Percentiles rank a stretch among this genome's conserved stretches.
Evolutionary conservation across 2,329 filamentous ascomycete genomes (phyloP).

Genomic region (Rhytidhysteron rufulum): DNA sequence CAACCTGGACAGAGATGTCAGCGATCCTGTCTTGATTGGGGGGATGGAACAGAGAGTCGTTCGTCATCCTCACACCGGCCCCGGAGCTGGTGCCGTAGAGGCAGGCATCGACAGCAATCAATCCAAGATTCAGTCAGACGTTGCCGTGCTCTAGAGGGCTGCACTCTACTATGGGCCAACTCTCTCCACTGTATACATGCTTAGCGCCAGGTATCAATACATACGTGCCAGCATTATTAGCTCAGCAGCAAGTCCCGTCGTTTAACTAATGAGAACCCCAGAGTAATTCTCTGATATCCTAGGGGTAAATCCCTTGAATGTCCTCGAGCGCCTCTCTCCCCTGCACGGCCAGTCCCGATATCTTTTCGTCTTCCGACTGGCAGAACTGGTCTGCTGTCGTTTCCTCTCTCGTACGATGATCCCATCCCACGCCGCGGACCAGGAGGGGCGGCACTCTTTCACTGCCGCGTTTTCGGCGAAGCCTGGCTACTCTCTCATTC

Average conservation of each 20-base stretch:
- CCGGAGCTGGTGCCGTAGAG: constrained; percentile 11
- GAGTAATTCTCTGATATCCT: constrained; percentile 4
- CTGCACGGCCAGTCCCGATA: constrained; percentile 6
- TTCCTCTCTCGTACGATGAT: not conserved
- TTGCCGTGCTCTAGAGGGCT: too few relatives aligned
- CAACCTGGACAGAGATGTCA: not conserved
- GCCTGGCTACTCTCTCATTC: too few relatives aligned
- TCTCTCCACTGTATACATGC: too few relatives aligned
- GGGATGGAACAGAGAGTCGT: constrained; percentile 3
- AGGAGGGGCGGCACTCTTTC: too few relatives aligned
- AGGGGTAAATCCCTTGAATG: not conserved
- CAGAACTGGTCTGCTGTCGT: not conserved
- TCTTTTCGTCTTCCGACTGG: constrained; percentile 3
- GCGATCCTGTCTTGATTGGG: not conserved
- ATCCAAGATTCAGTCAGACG: too few relatives aligned
- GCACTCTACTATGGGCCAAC: too few relatives aligned
- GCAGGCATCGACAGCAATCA: too few relatives aligned
- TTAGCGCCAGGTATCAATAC: too few relatives aligned
- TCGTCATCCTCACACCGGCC: constrained; percentile 3
- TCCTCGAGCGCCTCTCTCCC: constrained; percentile 1
- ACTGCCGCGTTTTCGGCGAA: too few relatives aligned
- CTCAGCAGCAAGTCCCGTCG: not conserved
- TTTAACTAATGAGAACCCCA: constrained; percentile 6
- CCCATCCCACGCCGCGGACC: not conserved
- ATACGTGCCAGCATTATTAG: too few relatives aligned